Base-by-base conservation (phyloP, 306 rosid genomes). In the Cyclanthera cordifolia region DNA sequence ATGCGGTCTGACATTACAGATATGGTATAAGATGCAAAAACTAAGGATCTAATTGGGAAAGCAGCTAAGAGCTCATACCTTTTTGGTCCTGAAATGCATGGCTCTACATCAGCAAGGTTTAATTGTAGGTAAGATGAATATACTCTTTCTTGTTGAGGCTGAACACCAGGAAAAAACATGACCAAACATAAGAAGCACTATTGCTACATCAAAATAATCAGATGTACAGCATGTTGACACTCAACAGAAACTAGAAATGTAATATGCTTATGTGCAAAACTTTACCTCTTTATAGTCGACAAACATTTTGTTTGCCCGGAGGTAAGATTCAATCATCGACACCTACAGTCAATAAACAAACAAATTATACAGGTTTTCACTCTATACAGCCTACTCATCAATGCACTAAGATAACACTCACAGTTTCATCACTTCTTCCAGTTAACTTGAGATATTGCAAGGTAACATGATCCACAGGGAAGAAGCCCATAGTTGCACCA, bases 1-100 rank as follows among this genome's bases (percentile, higher is more conserved):
- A 63, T 91, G 97, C 71, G 97, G 97, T 72, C 96, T 91, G 72
- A 41, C 49, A 67, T 64, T 54, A 76, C 41, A 63, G 34, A 24
- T n/a, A 12, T 17, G 59, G 65, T 23, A 66, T 16, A 8, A 11
- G 12, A 69, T n/a, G n/a, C n/a, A n/a, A n/a, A n/a, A n/a, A n/a
- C n/a, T n/a, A n/a, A n/a, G n/a, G n/a, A n/a, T n/a, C n/a, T n/a
- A n/a, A 30, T 10, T 54, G 21, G 58, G 49, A 57, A 32, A 65
- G 41, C 53, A 63, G 73, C 67, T 49, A 34, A 57, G 12, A 45
- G 13, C 60, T 70, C 43, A 37, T 59, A 90, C 99, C 97, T 90
- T 85, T 94, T 94, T 21, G 99, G 99, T 68, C 99, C 99, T 4
- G 97, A 94, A 43, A 94, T 30, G 74, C 97, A 94, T 57, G 99